phyloP scores from a whole-genome alignment of 1,139 yeast genomes.

The Yamadazyma trypodendri region DNA sequence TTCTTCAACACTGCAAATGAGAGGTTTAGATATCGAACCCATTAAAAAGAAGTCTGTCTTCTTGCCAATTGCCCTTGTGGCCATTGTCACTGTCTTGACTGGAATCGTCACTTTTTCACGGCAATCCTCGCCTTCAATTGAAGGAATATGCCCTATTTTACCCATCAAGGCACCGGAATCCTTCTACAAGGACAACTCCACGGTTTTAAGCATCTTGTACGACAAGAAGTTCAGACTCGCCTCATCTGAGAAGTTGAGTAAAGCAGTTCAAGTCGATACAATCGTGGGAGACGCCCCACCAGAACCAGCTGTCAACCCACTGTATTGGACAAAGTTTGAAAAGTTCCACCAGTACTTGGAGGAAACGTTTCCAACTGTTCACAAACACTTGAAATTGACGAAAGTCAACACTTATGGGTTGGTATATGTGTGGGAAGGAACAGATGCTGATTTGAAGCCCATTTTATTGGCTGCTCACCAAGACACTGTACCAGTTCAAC shows the following conservation, averaged over 20 bases:
- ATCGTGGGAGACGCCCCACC: conserved; percentile 47
- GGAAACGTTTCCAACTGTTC: conserved; percentile 59
- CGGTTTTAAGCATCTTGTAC: conserved; percentile 29
- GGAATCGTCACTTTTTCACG: not conserved
- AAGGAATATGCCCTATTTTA: conserved; percentile 3
- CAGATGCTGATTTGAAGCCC: conserved; percentile 55
- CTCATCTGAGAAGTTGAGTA: conserved; percentile 37
- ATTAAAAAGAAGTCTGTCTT: not conserved
- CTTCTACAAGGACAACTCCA: conserved; percentile 32
- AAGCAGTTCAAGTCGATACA: conserved; percentile 47
- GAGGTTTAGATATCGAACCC: not conserved
- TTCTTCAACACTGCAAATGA: not conserved
- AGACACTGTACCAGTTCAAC: conserved; percentile 81
- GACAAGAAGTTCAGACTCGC: conserved; percentile 33
- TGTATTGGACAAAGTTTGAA: conserved; percentile 43
- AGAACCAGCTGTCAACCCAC: conserved; percentile 33
- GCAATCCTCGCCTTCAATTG: not conserved
- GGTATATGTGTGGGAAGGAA: conserved; percentile 66
- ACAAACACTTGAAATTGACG: conserved; percentile 47
- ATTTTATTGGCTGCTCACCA: conserved; percentile 72
- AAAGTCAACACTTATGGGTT: conserved; percentile 66
- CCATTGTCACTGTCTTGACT: not conserved
- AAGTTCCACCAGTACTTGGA: conserved; percentile 57
- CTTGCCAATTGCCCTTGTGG: not conserved
- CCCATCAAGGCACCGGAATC: conserved; percentile 31